These are phyloP conservation scores for Terfezia claveryi DNA, from an alignment of 495 filamentous ascomycete genomes.

Conservation along the genomic window DNA sequence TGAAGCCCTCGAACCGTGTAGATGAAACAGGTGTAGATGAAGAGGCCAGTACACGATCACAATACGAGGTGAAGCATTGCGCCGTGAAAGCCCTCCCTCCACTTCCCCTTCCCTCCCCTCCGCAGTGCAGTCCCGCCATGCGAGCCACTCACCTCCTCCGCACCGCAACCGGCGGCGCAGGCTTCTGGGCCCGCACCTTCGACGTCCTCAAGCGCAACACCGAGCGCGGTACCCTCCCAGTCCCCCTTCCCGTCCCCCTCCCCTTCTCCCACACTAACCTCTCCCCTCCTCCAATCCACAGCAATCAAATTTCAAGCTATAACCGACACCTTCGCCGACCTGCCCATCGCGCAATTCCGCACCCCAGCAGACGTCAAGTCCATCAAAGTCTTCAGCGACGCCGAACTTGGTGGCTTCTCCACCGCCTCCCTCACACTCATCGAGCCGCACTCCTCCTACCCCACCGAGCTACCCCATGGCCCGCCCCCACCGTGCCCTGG, in stretches of 20 bases:
- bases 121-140: slow-evolving; percentile 2
- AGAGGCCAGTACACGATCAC: no score
- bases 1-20: no score
- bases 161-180: slow-evolving; percentile 20
- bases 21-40: no score
- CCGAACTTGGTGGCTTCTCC: slow-evolving; percentile 69
- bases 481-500: slow-evolving; percentile 20
- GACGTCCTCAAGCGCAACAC: slow-evolving; percentile 42
- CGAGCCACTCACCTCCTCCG: slow-evolving; percentile 11
- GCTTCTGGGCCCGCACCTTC: slow-evolving; percentile 40
- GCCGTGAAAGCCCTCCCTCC: no score
- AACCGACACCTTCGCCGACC: slow-evolving; percentile 31
- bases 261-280: slow-evolving; percentile 2
- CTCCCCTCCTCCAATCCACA: slow-evolving; percentile 11
- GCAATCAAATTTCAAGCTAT: slow-evolving; percentile 31
- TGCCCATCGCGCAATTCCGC: slow-evolving; percentile 43
- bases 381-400: slow-evolving; percentile 73
- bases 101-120: no score
- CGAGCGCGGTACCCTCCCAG: slow-evolving; percentile 27
- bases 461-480: slow-evolving; percentile 5
- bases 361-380: slow-evolving; percentile 26
- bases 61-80: no score
- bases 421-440: slow-evolving; percentile 48
- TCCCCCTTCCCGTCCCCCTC: not conserved
- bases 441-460: slow-evolving; percentile 14